Percentiles rank a stretch among this genome's conserved stretches.
phyloP scores from a whole-genome alignment of 441 rosid genomes.

The Adansonia grandidieri region DNA sequence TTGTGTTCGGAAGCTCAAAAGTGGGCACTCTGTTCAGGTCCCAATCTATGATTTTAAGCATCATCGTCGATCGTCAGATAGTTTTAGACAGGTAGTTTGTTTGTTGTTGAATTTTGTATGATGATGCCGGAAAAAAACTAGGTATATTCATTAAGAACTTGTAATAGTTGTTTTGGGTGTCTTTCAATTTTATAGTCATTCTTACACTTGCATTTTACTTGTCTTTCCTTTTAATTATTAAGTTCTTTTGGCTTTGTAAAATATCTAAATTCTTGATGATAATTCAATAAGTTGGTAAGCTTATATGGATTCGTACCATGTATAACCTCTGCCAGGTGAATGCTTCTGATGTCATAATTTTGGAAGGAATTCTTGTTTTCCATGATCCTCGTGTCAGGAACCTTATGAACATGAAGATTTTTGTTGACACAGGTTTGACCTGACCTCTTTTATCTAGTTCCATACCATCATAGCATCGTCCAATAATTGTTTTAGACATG shows the following conservation, averaged over 20 bases:
- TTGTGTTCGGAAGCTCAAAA: conserved; percentile 65
- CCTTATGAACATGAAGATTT: conserved; percentile 91
- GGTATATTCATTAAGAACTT: not conserved
- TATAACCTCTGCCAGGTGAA: conserved; percentile 61
- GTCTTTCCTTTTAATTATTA: not conserved
- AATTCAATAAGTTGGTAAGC: not conserved
- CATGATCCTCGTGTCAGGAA: conserved; percentile 85
- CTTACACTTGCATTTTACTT: not conserved
- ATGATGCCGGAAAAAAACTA: not conserved
- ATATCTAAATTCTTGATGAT: not conserved
- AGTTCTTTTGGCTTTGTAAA: not conserved
- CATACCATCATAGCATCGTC: conserved; percentile 19
- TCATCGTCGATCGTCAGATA: conserved; percentile 77
- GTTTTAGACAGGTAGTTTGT: conserved; percentile 77
- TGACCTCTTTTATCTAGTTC: conserved; percentile 26
- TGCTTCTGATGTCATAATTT: conserved; percentile 91
- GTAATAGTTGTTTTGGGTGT: not conserved
- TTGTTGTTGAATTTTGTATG: not conserved
- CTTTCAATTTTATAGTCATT: not conserved
- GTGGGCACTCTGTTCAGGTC: conserved; percentile 78
- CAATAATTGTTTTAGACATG: not conserved
- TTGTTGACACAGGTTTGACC: conserved; percentile 84
- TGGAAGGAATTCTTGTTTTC: conserved; percentile 93
- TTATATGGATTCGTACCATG: not conserved
- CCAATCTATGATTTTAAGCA: conserved; percentile 91